Evolutionary conservation across 1,284 basidiomycete species (phyloP).

Genomic region (Tylopilus sp.): DNA sequence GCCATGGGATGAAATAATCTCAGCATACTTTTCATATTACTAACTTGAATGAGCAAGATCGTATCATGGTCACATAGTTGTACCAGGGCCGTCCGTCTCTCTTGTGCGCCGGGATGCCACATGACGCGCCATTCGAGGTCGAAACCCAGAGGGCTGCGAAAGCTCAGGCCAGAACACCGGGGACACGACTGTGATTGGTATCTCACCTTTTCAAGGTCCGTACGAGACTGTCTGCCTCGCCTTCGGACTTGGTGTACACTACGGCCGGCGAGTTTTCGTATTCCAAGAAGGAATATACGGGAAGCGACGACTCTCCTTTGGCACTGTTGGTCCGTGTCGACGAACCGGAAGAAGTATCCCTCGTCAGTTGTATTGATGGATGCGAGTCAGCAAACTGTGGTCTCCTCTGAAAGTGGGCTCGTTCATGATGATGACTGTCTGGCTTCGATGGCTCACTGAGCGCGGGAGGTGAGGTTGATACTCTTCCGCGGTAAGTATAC

Average conservation of each 20-base stretch:
- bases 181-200: neutral
- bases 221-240: slow-evolving; percentile 43
- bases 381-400: neutral
- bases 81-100: slow-evolving; percentile 47
- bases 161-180: neutral
- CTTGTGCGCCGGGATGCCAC: slow-evolving; percentile 29
- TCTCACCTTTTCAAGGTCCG: slow-evolving; percentile 39
- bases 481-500: neutral
- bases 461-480: neutral
- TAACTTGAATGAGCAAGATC: slow-evolving; percentile 57
- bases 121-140: slow-evolving; percentile 59
- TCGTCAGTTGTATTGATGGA: neutral
- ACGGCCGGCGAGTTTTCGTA: slow-evolving; percentile 33
- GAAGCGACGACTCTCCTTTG: slow-evolving; percentile 16
- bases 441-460: slow-evolving; percentile 2
- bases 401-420: neutral
- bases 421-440: neutral
- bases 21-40: slow-evolving; percentile 47
- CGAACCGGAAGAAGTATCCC: slow-evolving; percentile 2
- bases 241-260: slow-evolving; percentile 41
- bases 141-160: slow-evolving; percentile 51
- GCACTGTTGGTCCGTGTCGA: slow-evolving; percentile 3
- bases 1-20: neutral
- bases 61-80: slow-evolving; percentile 47
- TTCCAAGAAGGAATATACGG: slow-evolving; percentile 42